A percentile compares a stretch with the other conserved stretches of the same genome.
phyloP scores from a whole-genome alignment of 164 flowering plant species.

The Santalum album region DNA sequence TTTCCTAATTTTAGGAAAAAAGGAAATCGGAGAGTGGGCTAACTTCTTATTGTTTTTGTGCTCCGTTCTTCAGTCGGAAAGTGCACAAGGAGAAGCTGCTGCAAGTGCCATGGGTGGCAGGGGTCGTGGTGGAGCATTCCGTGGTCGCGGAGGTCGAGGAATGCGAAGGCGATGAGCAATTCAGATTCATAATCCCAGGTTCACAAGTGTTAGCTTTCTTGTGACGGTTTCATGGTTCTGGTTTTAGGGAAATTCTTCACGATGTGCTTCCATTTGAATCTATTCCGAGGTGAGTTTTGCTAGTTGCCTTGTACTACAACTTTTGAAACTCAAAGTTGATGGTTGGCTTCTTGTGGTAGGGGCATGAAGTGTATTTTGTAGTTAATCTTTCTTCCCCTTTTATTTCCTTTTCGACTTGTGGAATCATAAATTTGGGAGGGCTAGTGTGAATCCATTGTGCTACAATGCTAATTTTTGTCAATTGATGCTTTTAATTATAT shows the following conservation, averaged over 20 bases:
- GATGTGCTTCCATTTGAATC: background rate
- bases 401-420: too few relatives aligned
- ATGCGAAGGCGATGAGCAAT: conserved; percentile 72
- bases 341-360: too few relatives aligned
- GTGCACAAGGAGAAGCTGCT: conserved; percentile 99
- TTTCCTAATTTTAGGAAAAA: too few relatives aligned
- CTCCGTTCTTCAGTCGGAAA: conserved; percentile 70
- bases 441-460: too few relatives aligned
- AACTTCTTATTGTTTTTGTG: conserved; percentile 3
- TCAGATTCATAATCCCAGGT: background rate
- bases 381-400: too few relatives aligned
- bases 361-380: too few relatives aligned
- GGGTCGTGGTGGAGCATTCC: conserved; percentile 64
- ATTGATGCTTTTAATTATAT: too few relatives aligned
- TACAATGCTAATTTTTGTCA: too few relatives aligned
- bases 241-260: background rate
- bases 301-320: too few relatives aligned
- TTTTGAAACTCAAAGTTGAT: too few relatives aligned
- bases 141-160: conserved; percentile 82
- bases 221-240: background rate
- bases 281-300: background rate
- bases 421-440: too few relatives aligned
- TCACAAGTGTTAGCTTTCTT: background rate
- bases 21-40: too few relatives aligned
- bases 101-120: conserved; percentile 93